Conservation (phyloP, 257 asterid genomes). For the Misopates orontium region DNA sequence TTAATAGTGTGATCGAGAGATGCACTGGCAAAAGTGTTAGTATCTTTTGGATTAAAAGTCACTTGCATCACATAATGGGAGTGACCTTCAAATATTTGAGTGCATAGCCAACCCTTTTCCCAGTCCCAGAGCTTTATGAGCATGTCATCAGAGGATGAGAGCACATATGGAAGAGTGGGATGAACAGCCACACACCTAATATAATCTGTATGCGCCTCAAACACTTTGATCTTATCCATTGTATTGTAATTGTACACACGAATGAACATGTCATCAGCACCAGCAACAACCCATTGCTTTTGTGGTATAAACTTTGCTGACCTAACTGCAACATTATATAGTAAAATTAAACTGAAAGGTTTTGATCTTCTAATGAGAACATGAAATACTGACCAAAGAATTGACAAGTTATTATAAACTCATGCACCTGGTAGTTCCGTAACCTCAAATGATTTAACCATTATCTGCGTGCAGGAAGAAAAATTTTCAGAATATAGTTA, state of each 20-base stretch:
- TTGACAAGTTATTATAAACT: conserved; percentile 20
- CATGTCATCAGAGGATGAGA: conserved; percentile 99
- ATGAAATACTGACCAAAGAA: conserved; percentile 8
- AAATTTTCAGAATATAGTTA: conserved; percentile 24
- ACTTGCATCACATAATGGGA: conserved; percentile 99
- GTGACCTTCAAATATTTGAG: conserved; percentile 98
- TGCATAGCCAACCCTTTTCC: conserved; percentile 96
- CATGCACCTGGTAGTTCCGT: conserved; percentile 91
- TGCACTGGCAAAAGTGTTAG: conserved; percentile 99
- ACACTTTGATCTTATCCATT: conserved; percentile 94
- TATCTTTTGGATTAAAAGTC: conserved; percentile 96
- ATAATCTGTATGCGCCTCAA: conserved; percentile 97
- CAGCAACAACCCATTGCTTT: conserved; percentile 98
- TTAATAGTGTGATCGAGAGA: conserved; percentile 97
- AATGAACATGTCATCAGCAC: conserved; percentile 96
- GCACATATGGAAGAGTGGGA: conserved; percentile 90
- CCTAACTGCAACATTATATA: conserved; percentile 62
- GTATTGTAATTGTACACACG: conserved; percentile 97
- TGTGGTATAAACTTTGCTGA: conserved; percentile 94
- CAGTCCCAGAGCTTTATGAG: conserved; percentile 99
- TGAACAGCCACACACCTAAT: conserved; percentile 98
- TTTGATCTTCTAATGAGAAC: conserved; percentile 24
- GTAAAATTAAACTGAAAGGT: conserved; percentile 27
- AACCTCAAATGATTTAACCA: conserved; percentile 90
- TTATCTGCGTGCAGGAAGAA: conserved; percentile 58